Percentiles rank a stretch among this genome's conserved stretches.
phyloP scores from a whole-genome alignment of 176 grass and related monocot species.

The Musa acuminata region DNA sequence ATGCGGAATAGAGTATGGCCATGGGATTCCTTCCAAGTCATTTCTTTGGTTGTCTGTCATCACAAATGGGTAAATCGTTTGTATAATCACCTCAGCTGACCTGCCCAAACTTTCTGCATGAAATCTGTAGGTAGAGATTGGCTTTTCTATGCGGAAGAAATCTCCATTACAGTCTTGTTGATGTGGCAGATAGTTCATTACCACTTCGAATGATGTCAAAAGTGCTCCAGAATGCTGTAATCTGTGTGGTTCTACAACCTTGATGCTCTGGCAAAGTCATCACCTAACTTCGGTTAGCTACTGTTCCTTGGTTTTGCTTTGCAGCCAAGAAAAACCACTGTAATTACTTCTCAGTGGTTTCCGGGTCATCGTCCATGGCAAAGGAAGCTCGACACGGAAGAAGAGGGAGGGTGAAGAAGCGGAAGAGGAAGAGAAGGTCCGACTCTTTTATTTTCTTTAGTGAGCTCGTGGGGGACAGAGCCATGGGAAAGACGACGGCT shows the following conservation, averaged over 20 bases:
- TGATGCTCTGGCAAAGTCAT: background rate
- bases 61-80: background rate
- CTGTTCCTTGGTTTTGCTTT: background rate
- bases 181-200: background rate
- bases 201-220: background rate
- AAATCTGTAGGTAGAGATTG: no score
- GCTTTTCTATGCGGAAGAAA: no score
- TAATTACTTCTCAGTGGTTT: background rate
- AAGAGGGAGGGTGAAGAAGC: background rate
- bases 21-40: background rate
- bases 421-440: background rate
- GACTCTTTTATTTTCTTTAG: background rate
- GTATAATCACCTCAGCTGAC: background rate
- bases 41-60: background rate
- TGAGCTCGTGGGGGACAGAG: background rate
- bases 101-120: no score
- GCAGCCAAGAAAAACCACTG: background rate
- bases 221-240: background rate
- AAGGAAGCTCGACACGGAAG: background rate
- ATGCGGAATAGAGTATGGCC: background rate
- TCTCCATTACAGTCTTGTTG: no score
- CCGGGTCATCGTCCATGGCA: background rate
- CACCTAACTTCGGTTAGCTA: background rate
- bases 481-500: slow-evolving; percentile 1
- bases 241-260: no score